Percentiles rank a stretch among this genome's conserved stretches.
phyloP scores from a whole-genome alignment of 2,329 filamentous ascomycete genomes.

The Ceratocystis diversiconidia region DNA sequence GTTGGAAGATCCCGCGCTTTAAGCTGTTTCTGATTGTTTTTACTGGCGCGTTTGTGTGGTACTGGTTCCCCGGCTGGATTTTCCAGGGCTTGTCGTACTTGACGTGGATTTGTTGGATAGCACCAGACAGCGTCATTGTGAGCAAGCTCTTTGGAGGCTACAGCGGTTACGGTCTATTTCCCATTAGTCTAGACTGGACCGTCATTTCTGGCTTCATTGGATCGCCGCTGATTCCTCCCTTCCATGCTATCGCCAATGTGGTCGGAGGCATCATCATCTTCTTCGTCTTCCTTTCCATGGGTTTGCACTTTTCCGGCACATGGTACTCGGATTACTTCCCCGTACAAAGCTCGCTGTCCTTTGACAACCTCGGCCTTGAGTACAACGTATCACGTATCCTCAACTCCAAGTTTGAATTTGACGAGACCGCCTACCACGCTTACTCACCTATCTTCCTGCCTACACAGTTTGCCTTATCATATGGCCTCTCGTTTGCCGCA shows the following conservation, averaged over 20 bases:
- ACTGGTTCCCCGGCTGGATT: constrained; percentile 49
- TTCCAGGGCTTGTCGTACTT: constrained; percentile 49
- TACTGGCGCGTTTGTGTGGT: constrained; percentile 39
- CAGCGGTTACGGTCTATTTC: constrained; percentile 46
- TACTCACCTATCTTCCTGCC: constrained; percentile 51
- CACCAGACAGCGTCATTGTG: constrained; percentile 43
- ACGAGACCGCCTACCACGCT: constrained; percentile 35
- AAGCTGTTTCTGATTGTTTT: constrained; percentile 42
- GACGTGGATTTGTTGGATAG: constrained; percentile 48
- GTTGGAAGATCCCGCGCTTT: constrained; percentile 46
- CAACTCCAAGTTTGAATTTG: constrained; percentile 33
- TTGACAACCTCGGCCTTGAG: constrained; percentile 39
- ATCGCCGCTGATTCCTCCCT: constrained; percentile 45
- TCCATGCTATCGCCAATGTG: constrained; percentile 46
- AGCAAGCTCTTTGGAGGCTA: constrained; percentile 53
- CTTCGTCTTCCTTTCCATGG: constrained; percentile 34
- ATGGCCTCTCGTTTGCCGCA: constrained; percentile 54
- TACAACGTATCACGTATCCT: constrained; percentile 42
- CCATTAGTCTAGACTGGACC: constrained; percentile 54
- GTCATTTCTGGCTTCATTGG: constrained; percentile 41
- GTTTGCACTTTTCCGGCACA: constrained; percentile 33
- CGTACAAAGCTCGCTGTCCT: constrained; percentile 38
- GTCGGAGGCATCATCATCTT: constrained; percentile 38
- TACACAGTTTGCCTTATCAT: constrained; percentile 44
- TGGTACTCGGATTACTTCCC: constrained; percentile 40